Percentiles rank a stretch among this genome's conserved stretches.
phyloP scores from a whole-genome alignment of 352 stramenopile species.

The Globisporangium camurandrum region DNA sequence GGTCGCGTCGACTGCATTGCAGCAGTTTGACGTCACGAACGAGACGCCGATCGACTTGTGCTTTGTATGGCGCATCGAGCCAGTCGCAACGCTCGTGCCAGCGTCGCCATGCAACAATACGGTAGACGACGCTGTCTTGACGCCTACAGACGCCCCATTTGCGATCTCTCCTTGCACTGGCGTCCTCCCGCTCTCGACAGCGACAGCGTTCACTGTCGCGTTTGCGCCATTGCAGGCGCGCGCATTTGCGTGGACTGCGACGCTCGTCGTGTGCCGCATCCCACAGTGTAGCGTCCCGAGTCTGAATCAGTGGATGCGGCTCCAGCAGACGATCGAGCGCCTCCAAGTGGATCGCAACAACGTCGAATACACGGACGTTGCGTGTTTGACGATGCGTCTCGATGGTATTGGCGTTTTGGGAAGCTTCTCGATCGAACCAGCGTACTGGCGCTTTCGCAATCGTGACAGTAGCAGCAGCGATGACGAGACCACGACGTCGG shows the following conservation, averaged over 20 bases:
- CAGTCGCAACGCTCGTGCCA: no score
- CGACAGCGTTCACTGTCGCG: slow-evolving; percentile 32
- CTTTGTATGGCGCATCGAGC: slow-evolving; percentile 45
- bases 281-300: slow-evolving; percentile 49
- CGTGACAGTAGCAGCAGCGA: background rate
- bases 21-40: slow-evolving; percentile 51
- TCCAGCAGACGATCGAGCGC: slow-evolving; percentile 24
- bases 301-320: slow-evolving; percentile 23
- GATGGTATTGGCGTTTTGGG: slow-evolving; percentile 8
- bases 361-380: slow-evolving; percentile 3
- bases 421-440: slow-evolving; percentile 7
- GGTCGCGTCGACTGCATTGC: slow-evolving; percentile 18
- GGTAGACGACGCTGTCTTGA: background rate
- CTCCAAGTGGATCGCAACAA: slow-evolving; percentile 6
- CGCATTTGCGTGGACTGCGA: slow-evolving; percentile 21
- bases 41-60: slow-evolving; percentile 54
- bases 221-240: slow-evolving; percentile 28
- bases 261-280: slow-evolving; percentile 36
- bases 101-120: no score
- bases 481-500: no score
- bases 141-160: slow-evolving; percentile 19
- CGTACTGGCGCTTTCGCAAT: slow-evolving; percentile 9
- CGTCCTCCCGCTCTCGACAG: slow-evolving; percentile 29
- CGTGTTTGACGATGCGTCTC: slow-evolving; percentile 5
- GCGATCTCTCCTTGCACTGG: slow-evolving; percentile 28